Base-by-base conservation (phyloP, 2,329 filamentous ascomycete species). In the Epichloe baconii region DNA sequence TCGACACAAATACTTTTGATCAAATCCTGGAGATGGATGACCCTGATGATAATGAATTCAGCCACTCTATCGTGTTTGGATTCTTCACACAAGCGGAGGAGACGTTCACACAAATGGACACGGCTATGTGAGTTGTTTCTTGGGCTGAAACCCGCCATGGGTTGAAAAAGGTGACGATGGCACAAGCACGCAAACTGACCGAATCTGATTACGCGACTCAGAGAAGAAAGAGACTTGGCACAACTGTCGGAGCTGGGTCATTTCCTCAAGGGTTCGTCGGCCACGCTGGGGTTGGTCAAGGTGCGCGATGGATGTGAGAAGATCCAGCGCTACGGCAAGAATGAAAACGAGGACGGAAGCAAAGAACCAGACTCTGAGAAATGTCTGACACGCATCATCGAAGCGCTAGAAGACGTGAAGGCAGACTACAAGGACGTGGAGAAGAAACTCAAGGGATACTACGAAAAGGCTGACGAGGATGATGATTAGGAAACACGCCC, bases 1-100 rank as follows among this genome's bases (percentile, higher is more conserved):
- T 98, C 68, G 91, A 97, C 67, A 71, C 75, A 54, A 66, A 69
- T 51, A 95, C 89, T 52, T 98, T 98, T 62, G 82, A 84, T 61
- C 93, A 97, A 74, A 97, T 98, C 66, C 80, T 97, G 56, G 93
- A 97, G 69, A 96, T 98, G 91, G 93, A 98, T 67, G 93, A 97
- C 57, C 86, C 87, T 57, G 80, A 83, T 11, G 86, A 91, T 56
- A 78, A 83, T 60, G 88, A 95, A 47, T 97, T 97, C 75, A 94
- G 86, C 71, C 80, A 76, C 61, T 84, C 85, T 54, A 90, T 98
- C 58, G 90, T 97, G 47, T 85, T 82, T 64, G 88, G 88, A 55
- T 98, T 95, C 73, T 95, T 97, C 59, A 83, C 88, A 17, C 93
- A 98, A 71, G 91, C 89, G 38, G 79, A 89, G 58, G 77, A 80